phyloP scores from a whole-genome alignment of 2,329 filamentous ascomycete species.

The Hymenoscyphus salicellus region DNA sequence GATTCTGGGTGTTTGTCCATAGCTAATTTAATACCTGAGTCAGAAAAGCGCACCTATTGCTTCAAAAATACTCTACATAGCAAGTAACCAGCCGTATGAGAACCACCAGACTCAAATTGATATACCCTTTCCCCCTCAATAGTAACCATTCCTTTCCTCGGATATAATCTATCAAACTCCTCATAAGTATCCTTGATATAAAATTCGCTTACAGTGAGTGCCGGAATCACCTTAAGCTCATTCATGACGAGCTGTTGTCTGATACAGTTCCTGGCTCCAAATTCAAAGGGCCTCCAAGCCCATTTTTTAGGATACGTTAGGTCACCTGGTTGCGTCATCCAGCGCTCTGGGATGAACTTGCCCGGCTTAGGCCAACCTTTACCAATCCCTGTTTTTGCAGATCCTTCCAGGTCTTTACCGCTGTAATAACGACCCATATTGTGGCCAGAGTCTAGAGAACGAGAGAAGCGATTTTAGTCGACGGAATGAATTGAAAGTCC shows the following conservation, averaged over 20 bases:
- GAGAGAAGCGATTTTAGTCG: too few relatives aligned
- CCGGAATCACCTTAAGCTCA: constrained; percentile 48
- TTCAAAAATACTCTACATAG: constrained; percentile 39
- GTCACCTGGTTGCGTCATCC: constrained; percentile 39
- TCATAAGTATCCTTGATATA: constrained; percentile 25
- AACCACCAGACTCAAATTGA: constrained; percentile 21
- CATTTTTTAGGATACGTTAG: constrained; percentile 36
- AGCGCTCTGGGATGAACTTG: constrained; percentile 50
- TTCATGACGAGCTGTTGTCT: constrained; percentile 52
- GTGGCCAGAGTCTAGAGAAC: too few relatives aligned
- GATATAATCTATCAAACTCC: constrained; percentile 21
- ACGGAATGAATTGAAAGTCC: too few relatives aligned
- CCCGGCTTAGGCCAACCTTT: constrained; percentile 43
- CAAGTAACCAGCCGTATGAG: constrained; percentile 24
- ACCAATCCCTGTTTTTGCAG: too few relatives aligned
- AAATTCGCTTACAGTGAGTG: constrained; percentile 42
- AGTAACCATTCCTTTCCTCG: constrained; percentile 16
- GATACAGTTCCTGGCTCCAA: constrained; percentile 54
- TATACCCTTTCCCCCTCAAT: constrained; percentile 23
- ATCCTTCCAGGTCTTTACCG: too few relatives aligned
- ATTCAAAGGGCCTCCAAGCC: constrained; percentile 56
- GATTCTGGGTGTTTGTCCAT: too few relatives aligned
- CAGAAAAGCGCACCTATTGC: background rate
- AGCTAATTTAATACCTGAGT: too few relatives aligned
- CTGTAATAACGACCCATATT: too few relatives aligned